Evolutionary conservation across 768 basidiomycete genomes (phyloP).

Genomic region (Russula brevipes): DNA sequence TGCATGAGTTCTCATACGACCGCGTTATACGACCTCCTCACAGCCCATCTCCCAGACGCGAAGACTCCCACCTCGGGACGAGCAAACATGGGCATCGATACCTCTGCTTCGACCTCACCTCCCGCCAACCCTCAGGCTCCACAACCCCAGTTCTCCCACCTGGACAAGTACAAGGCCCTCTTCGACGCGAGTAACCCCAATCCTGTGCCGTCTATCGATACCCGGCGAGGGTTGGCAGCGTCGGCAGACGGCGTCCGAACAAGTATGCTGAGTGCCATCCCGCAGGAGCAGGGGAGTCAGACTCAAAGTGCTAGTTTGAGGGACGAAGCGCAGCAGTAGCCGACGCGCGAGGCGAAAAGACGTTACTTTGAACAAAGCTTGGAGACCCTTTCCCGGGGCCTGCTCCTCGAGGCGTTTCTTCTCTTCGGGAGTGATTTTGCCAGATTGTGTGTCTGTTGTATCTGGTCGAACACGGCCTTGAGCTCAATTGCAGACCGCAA

Average conservation of each 20-base stretch:
- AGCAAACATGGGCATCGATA: conserved; percentile 1
- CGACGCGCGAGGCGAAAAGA: background rate
- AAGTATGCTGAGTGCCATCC: conserved; percentile 1
- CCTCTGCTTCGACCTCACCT: background rate
- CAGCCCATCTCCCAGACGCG: conserved; percentile 18
- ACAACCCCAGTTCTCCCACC: conserved; percentile 13
- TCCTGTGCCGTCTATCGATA: conserved; percentile 4
- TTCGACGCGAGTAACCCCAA: conserved; percentile 25
- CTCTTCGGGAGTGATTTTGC: conserved; percentile 72
- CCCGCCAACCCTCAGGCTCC: background rate
- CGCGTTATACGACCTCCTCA: background rate
- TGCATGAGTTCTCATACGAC: background rate
- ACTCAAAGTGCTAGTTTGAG: background rate
- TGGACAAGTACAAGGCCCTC: conserved; percentile 23
- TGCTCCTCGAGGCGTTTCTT: conserved; percentile 82
- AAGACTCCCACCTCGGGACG: conserved; percentile 15
- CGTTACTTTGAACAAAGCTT: conserved; percentile 83
- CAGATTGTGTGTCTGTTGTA: conserved; percentile 83
- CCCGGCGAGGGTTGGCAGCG: conserved; percentile 4
- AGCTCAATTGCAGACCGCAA: conserved; percentile 82
- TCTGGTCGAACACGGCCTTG: conserved; percentile 86
- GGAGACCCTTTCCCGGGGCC: conserved; percentile 87
- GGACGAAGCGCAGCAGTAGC: conserved; percentile 14
- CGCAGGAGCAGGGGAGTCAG: conserved; percentile 19
- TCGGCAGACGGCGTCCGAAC: background rate